phyloP scores from a whole-genome alignment of 345 rosid species.

The Acer campestre region DNA sequence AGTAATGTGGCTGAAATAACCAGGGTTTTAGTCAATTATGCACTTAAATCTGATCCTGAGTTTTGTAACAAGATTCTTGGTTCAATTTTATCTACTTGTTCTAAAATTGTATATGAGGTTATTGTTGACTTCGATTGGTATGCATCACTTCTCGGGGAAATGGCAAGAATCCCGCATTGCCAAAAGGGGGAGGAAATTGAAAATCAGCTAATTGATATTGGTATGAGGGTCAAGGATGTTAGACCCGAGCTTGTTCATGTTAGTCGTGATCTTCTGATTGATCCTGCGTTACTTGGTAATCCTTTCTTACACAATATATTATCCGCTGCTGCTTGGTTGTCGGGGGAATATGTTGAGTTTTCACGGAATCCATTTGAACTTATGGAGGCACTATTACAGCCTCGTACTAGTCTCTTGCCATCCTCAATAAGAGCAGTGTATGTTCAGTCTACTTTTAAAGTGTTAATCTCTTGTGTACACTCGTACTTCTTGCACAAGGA shows the following conservation, averaged over 20 bases:
- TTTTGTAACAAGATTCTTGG: constrained; percentile 89
- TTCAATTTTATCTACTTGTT: constrained; percentile 74
- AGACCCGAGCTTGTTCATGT: constrained; percentile 78
- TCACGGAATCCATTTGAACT: constrained; percentile 69
- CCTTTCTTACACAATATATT: constrained; percentile 70
- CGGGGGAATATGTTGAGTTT: constrained; percentile 84
- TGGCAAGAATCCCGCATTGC: constrained; percentile 83
- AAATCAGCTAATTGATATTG: constrained; percentile 85
- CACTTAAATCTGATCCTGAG: constrained; percentile 81
- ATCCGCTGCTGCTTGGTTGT: constrained; percentile 94
- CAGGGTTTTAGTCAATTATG: constrained; percentile 74
- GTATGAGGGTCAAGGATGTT: constrained; percentile 85
- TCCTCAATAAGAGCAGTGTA: constrained; percentile 65
- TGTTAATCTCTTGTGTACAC: constrained; percentile 52
- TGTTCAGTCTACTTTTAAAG: constrained; percentile 74
- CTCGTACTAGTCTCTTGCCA: constrained; percentile 81
- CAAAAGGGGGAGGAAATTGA: constrained; percentile 85
- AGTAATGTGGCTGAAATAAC: constrained; percentile 75
- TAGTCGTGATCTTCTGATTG: constrained; percentile 75
- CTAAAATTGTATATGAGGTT: constrained; percentile 68
- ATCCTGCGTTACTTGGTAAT: constrained; percentile 96
- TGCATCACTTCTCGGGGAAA: constrained; percentile 83
- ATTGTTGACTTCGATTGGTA: constrained; percentile 92
- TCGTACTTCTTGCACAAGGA: constrained; percentile 43
- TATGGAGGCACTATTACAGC: constrained; percentile 82